phyloP scores from a whole-genome alignment of 1,284 basidiomycete species.

The Trametes hirsuta region DNA sequence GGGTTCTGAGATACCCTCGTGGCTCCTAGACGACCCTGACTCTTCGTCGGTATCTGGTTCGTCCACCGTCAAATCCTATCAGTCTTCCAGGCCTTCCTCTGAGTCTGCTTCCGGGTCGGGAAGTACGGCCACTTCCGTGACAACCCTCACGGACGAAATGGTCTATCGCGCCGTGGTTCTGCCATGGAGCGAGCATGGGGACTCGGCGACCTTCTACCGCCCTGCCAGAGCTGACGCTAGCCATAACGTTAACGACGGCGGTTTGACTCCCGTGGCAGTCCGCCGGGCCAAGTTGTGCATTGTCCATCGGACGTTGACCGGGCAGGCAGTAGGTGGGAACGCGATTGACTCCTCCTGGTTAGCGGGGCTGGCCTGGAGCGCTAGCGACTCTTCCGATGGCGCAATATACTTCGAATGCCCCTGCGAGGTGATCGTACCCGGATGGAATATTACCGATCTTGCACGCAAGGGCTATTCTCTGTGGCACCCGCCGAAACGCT shows the following conservation, averaged over 20 bases:
- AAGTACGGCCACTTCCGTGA: neutral
- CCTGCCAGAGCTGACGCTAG: neutral
- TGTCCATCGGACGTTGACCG: neutral
- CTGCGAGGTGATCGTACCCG: neutral
- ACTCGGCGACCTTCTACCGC: neutral
- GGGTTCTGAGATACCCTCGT: neutral
- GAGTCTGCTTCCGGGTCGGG: neutral
- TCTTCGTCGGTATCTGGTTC: no score
- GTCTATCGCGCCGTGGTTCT: neutral
- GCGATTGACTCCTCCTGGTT: neutral
- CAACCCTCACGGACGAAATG: neutral
- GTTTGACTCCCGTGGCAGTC: neutral
- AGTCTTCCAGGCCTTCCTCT: neutral
- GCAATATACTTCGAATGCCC: neutral
- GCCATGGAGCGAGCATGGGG: neutral
- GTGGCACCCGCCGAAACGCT: neutral
- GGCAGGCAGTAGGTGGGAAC: neutral
- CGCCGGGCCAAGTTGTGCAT: neutral
- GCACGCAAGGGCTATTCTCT: neutral
- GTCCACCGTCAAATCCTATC: neutral
- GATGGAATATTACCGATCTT: neutral
- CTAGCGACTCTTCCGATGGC: neutral
- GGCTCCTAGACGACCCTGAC: neutral
- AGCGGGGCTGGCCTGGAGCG: neutral
- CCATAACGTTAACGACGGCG: neutral